phyloP scores from a whole-genome alignment of 2,329 filamentous ascomycete genomes.

The Gliomastix tumulicola region DNA sequence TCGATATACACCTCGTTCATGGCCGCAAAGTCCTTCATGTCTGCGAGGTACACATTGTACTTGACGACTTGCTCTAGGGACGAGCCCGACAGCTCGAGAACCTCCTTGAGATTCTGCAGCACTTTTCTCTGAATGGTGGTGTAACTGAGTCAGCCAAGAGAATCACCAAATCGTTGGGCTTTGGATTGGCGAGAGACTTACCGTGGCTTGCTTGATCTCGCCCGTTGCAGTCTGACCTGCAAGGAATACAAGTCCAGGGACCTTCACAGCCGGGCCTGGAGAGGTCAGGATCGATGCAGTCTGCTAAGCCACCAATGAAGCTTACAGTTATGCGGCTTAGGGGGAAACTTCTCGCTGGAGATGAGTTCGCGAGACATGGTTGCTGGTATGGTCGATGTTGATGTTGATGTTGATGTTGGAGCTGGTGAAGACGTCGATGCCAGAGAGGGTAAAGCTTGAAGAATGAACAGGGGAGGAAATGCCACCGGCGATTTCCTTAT shows the following conservation, averaged over 20 bases:
- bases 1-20: constrained; percentile 42
- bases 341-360: constrained; percentile 36
- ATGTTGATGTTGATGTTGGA: too few species aligned
- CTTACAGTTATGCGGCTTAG: constrained; percentile 38
- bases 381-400: constrained; percentile 3
- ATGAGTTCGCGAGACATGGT: constrained; percentile 37
- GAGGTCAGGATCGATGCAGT: neutral
- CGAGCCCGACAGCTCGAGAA: constrained; percentile 60
- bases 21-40: constrained; percentile 65
- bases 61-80: constrained; percentile 60
- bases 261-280: constrained; percentile 31
- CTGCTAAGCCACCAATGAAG: neutral
- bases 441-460: too few species aligned
- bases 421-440: too few species aligned
- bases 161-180: neutral
- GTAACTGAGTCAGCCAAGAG: too few species aligned
- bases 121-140: constrained; percentile 9
- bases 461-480: too few species aligned
- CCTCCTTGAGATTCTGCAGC: constrained; percentile 52
- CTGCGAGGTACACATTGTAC: constrained; percentile 62
- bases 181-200: constrained; percentile 16
- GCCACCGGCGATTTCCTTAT: too few species aligned
- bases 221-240: constrained; percentile 41
- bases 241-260: constrained; percentile 37
- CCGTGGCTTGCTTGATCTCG: constrained; percentile 38